Evolutionary conservation across 2,329 filamentous ascomycete genomes (phyloP), one percentile per base, ranked within the genome.

Genomic region (Xylariaceae sp.): DNA sequence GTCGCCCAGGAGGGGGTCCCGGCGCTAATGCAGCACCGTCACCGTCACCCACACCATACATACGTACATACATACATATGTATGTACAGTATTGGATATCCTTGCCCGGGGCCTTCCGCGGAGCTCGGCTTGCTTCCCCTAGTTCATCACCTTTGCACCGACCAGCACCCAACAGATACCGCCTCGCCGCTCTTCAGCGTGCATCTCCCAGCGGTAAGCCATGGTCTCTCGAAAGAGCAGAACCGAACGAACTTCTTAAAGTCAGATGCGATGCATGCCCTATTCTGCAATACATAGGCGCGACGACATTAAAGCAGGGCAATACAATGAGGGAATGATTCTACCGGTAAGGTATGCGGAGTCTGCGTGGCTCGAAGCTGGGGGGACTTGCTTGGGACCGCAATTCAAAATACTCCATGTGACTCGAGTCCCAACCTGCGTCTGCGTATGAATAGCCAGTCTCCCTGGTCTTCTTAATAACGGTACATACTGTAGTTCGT

Each of bases 121-220:
- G 48, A 30, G 19, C 40, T 40, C 54, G 54, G 54, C 31, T 56
- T 52, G 36, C 48, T 56, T 56, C 54, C 54, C 54, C 54, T 56
- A 56, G 54, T 45, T 44, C 43, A 41, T 43, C 46, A 54, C 46
- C 44, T 11, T 6, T 17, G 11, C 12, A 42, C 39, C 48, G 12
- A 39, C 41, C 38, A 32, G 42, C 30, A 22, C 32, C 15, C 30
- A 33, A 17, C 45, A 41, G 17, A 30, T 40, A 52, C 49, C 47
- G 46, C 10, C 14, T 35, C 14, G 10, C 14, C 32, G 32, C 33
- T 4, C 33, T 14, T 36, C 33, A 3, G 10, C 15, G 33, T 15
- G 12, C 33, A 36, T 9, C 12, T 36, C 33, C 12, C 10, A 14
- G 33, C 33, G 15, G 15, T 5, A n/a, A 14, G 33, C 12, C 4